These are phyloP conservation scores for Secale cereale DNA, from an alignment of 176 grass and related monocot species.

Conservation along the genomic window DNA sequence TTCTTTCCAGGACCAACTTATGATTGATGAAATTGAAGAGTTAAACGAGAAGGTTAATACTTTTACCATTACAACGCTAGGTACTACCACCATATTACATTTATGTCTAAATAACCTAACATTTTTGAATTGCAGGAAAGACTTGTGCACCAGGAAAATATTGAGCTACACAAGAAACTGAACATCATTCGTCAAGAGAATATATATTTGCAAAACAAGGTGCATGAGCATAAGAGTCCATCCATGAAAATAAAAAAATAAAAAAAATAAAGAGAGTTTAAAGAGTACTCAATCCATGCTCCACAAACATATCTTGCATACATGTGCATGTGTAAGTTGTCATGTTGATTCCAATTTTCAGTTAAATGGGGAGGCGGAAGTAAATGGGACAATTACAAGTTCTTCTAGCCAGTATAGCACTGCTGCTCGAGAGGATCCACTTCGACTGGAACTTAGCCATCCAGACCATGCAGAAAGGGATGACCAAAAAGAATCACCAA, in stretches of 20 bases:
- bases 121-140: not conserved
- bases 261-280: too few relatives aligned
- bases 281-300: not conserved
- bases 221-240: not conserved
- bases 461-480: not conserved
- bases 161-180: not conserved
- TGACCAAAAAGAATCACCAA: not conserved
- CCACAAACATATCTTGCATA: not conserved
- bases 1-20: constrained; percentile 1
- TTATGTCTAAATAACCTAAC: not conserved
- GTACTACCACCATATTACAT: not conserved
- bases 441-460: not conserved
- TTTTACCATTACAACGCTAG: not conserved
- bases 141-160: not conserved
- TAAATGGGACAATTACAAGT: not conserved
- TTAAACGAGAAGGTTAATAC: not conserved
- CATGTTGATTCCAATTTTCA: not conserved
- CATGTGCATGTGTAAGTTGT: not conserved
- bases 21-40: not conserved
- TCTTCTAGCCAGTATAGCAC: not conserved
- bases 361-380: not conserved
- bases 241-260: too few relatives aligned
- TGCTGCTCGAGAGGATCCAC: not conserved
- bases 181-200: not conserved
- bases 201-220: not conserved